Percentiles rank a stretch among this genome's conserved stretches.
These are phyloP conservation scores for Podospora comata DNA, from an alignment of 495 filamentous ascomycete genomes.

Conservation along the genomic window DNA sequence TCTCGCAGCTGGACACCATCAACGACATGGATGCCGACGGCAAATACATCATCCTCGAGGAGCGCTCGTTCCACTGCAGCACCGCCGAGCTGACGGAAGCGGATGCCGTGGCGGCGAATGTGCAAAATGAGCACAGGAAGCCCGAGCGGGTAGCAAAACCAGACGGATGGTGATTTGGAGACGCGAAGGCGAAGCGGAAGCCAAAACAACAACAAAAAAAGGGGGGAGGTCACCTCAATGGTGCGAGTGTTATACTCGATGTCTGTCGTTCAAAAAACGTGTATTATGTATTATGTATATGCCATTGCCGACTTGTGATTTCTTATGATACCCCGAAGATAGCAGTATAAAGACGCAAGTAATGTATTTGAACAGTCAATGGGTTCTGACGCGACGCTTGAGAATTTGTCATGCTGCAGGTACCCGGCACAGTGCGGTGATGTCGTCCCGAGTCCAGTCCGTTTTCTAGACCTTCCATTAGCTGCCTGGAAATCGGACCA, in stretches of 20 bases:
- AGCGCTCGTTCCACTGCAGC: slow-evolving; percentile 21
- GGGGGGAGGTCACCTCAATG: no score
- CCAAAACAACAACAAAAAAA: no score
- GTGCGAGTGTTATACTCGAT: neutral
- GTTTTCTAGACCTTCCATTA: no score
- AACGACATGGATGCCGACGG: slow-evolving; percentile 17
- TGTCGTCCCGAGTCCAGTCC: neutral
- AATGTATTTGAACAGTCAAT: neutral
- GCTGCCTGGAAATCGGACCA: no score
- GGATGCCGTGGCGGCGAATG: neutral
- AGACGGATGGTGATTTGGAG: neutral
- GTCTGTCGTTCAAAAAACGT: neutral
- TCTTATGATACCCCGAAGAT: slow-evolving; percentile 1
- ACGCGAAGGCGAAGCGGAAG: neutral
- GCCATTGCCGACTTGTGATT: neutral
- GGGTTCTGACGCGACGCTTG: neutral
- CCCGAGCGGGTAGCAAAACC: neutral
- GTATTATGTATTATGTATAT: neutral
- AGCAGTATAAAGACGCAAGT: neutral
- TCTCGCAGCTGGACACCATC: slow-evolving; percentile 20
- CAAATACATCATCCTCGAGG: slow-evolving; percentile 25
- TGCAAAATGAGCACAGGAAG: neutral
- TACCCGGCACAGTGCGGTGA: neutral
- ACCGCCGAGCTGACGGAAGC: slow-evolving; percentile 13
- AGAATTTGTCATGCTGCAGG: neutral